Base-by-base conservation (phyloP, 2,329 filamentous ascomycete species). In the Apiospora pterosperma region DNA sequence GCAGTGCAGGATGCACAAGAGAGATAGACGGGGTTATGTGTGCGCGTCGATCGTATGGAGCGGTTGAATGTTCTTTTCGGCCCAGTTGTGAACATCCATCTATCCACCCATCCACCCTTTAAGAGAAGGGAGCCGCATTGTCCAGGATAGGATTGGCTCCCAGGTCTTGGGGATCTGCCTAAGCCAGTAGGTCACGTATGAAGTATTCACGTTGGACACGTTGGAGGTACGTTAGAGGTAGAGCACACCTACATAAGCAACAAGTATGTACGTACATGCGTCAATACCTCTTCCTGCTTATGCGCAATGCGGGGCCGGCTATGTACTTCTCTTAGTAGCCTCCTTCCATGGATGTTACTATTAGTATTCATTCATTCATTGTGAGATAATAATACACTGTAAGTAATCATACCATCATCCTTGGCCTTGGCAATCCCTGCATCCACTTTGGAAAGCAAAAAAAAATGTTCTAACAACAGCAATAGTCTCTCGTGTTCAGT, bases 151-250 rank as follows among this genome's bases (percentile, higher is more conserved):
- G 36, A 36, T 60, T 60, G 34, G 34, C 58, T 60, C 58, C 48
- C 48, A 55, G 25, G 28, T 55, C 48, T 55, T 55, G 48, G 48
- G 48, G 48, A 55, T 55, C 48, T 38, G 58, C 34, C 58, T 60
- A 60, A 34, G 48, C 12, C 48, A 28, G 28, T 19, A 55, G 48
- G 48, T 28, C 48, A 31, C 48, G 44, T 31, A 31, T 8, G 28
- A 34, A 55, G 25, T 19, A 55, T 55, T 31, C 48, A 55, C 34
- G 48, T 52, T 52, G 44, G 25, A 52, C 44, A 52, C 31, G 25
- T 8, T 55, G 25, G 28, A 55, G 48, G 48, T 12, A 55, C 5
- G 48, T 55, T 10, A n/a, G 25, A 55, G 48, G 48, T 5, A 55
- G n/a, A 21, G 48, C 28, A 34, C n/a, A 34, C 48, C 25, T 31